A percentile compares a stretch with the other conserved stretches of the same genome.
These are phyloP conservation scores for Suillus placidus DNA, from an alignment of 768 basidiomycete genomes.

Conservation along the genomic window DNA sequence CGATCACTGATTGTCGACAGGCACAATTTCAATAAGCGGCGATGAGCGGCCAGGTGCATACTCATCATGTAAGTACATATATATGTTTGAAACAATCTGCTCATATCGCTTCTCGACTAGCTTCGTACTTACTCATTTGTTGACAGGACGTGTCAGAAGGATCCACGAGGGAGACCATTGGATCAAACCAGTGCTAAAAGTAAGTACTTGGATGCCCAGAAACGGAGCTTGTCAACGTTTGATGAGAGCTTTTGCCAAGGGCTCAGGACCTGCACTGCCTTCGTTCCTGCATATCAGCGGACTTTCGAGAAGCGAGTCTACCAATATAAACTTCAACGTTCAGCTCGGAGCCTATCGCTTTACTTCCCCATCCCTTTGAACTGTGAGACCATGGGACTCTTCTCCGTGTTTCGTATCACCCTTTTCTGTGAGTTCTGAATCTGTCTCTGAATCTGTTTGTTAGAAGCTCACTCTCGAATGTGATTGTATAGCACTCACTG, in stretches of 20 bases:
- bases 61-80: neutral
- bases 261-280: neutral
- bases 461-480: slow-evolving; percentile 9
- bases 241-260: neutral
- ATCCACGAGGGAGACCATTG: too few species aligned
- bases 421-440: slow-evolving; percentile 24
- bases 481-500: slow-evolving; percentile 15
- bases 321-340: neutral
- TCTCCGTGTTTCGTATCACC: slow-evolving; percentile 18
- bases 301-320: neutral
- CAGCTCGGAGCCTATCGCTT: neutral
- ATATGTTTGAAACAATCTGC: neutral
- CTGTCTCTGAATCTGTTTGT: neutral
- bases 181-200: neutral
- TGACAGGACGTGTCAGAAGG: neutral
- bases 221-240: neutral
- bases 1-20: neutral
- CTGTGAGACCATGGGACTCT: slow-evolving; percentile 9
- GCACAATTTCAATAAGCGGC: neutral
- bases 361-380: neutral
- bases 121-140: neutral
- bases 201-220: neutral
- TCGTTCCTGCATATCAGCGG: neutral
- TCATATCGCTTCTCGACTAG: neutral
- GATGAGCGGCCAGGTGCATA: neutral